Evolutionary conservation across 768 basidiomycete genomes (phyloP).

Genomic region (Boletellus emodensis): DNA sequence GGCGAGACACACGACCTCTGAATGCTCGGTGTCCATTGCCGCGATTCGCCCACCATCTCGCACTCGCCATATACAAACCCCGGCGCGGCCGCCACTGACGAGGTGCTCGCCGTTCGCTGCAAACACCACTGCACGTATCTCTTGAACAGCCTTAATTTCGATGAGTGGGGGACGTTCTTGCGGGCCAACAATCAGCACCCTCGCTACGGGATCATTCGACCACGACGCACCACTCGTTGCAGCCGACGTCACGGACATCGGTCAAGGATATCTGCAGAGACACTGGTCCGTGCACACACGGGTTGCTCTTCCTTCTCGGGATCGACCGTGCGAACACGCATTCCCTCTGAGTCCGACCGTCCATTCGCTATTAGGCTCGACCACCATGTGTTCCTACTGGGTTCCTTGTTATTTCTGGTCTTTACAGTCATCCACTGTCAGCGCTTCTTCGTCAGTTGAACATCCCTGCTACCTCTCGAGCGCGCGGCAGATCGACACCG

Average conservation of each 20-base stretch:
- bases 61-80: conserved; percentile 1
- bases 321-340: no score
- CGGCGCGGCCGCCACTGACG: neutral
- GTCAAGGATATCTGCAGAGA: neutral
- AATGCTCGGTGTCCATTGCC: neutral
- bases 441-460: no score
- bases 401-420: no score
- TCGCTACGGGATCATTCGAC: neutral
- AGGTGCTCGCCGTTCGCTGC: neutral
- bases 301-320: neutral
- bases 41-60: neutral
- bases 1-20: neutral
- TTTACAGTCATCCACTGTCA: no score
- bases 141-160: neutral
- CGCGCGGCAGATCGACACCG: no score
- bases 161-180: neutral
- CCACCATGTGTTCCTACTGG: no score
- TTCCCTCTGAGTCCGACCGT: no score
- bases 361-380: no score
- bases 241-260: neutral
- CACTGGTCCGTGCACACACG: neutral
- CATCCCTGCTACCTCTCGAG: no score
- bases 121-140: neutral
- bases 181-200: neutral
- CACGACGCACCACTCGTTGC: neutral